phyloP scores from a whole-genome alignment of 305 asterid species.

The Petunia hybrid region DNA sequence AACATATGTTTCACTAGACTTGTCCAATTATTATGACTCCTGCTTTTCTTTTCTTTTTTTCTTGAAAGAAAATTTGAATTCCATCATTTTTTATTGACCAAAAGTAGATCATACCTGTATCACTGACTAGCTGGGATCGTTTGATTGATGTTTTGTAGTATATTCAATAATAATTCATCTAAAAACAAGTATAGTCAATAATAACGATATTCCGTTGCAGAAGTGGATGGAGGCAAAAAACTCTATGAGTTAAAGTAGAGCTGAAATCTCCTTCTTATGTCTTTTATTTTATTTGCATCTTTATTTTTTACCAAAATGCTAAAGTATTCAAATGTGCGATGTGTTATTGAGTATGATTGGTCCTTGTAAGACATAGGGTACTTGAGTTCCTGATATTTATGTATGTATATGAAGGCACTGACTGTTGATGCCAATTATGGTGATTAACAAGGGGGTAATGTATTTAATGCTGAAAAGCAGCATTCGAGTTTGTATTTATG shows the following conservation, averaged over 20 bases:
- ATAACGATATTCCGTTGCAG: neutral
- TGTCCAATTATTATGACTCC: constrained; percentile 9
- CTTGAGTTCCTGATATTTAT: too few species aligned
- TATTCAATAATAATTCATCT: too few species aligned
- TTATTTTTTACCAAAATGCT: neutral
- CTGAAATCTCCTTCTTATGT: neutral
- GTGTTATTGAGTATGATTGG: neutral
- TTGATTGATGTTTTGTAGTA: neutral
- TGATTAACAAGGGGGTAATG: neutral
- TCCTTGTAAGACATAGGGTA: neutral
- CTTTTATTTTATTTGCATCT: neutral
- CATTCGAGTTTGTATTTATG: neutral
- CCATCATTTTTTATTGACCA: constrained; percentile 20
- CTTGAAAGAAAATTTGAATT: neutral
- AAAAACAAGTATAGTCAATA: neutral
- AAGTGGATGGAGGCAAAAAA: neutral
- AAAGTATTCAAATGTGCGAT: neutral
- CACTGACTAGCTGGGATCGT: constrained; percentile 10
- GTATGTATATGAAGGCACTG: neutral
- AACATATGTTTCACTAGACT: constrained; percentile 30
- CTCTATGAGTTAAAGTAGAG: neutral
- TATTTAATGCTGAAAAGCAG: neutral
- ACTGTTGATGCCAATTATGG: neutral
- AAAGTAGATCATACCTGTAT: neutral
- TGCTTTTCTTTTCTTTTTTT: too few species aligned